These are phyloP conservation scores for Colletotrichum spaethianum DNA, from an alignment of 2,329 filamentous ascomycete genomes.

Conservation along the genomic window DNA sequence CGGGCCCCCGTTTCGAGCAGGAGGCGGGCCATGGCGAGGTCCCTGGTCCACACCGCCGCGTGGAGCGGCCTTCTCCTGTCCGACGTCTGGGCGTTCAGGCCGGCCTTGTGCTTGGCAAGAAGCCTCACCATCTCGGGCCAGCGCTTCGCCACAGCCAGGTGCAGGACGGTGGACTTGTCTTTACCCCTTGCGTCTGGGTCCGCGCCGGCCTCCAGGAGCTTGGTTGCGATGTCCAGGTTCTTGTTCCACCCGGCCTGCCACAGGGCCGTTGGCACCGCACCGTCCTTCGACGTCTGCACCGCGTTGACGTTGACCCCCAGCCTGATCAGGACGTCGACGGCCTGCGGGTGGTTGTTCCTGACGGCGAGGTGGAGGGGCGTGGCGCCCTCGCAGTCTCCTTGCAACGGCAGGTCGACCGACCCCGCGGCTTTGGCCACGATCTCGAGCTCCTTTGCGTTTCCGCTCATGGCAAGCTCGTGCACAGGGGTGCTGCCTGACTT, in stretches of 20 bases:
- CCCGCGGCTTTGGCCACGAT: slow-evolving; percentile 4
- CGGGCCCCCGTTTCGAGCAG: slow-evolving; percentile 20
- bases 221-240: slow-evolving; percentile 6
- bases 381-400: background rate
- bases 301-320: slow-evolving; percentile 16
- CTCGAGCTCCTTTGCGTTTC: slow-evolving; percentile 14
- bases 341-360: background rate
- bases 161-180: slow-evolving; percentile 11
- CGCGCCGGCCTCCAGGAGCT: slow-evolving; percentile 18
- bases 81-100: slow-evolving; percentile 1
- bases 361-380: slow-evolving; percentile 18
- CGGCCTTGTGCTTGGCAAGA: slow-evolving; percentile 12
- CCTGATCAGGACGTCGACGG: slow-evolving; percentile 25
- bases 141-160: slow-evolving; percentile 17
- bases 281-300: slow-evolving; percentile 10
- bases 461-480: slow-evolving; percentile 14
- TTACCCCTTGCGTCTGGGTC: slow-evolving; percentile 4
- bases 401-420: slow-evolving; percentile 14
- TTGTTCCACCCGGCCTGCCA: slow-evolving; percentile 12
- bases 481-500: slow-evolving; percentile 7
- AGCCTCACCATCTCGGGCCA: slow-evolving; percentile 12
- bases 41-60: slow-evolving; percentile 3
- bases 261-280: slow-evolving; percentile 6
- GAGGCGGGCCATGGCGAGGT: slow-evolving; percentile 18
- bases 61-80: slow-evolving; percentile 25